Base-by-base conservation (phyloP, 805 yeast species). In the Zygoascus tannicola region DNA sequence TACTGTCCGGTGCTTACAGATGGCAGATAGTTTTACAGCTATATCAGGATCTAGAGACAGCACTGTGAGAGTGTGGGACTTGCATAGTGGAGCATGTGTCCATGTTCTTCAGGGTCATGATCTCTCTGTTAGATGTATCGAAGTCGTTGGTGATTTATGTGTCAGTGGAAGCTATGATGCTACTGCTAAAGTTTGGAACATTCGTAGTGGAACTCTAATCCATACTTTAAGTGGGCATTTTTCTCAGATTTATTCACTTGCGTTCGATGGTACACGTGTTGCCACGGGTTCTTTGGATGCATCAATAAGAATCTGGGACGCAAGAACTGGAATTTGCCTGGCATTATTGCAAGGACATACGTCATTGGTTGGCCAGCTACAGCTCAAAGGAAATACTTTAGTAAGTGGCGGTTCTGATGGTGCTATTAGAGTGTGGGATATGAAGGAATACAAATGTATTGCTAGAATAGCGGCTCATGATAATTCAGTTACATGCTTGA, bases 261-360 rank as follows among this genome's bases (percentile, higher is more conserved):
- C 96, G 2, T 95, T 95, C 44, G 92, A 86, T 62, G 96, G 95
- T 15, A 76, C 76, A 56, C 71, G 77, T 50, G 82, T 90, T 58
- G 96, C 95, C 32, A 95, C 97, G 10, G 97, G 97, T 36, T 87
- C 96, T 8, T 74, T 92, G 54, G 98, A 92, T 68, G 77, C 95
- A 62, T 82, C 95, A 14, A 95, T 92, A 41, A 73, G 97, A 51
- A 87, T 90, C 36, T 90, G 97, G 97, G 94, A 86, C 65, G 80
- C 94, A 2, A 74, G 80, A 32, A 81, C 94, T 16, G 97, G 97
- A 56, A 75, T 75, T 50, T 82, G 94, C 62, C 58, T 85, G 12
- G 76, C 79, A 40, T 75, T 81, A 2, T 82, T 87, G 60, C 69
- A 67, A 49, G 90, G 90, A 4, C 98, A 92, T 62, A 84, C 92